Conservation (phyloP, 2,329 filamentous ascomycete genomes). For the Monilinia laxa region DNA sequence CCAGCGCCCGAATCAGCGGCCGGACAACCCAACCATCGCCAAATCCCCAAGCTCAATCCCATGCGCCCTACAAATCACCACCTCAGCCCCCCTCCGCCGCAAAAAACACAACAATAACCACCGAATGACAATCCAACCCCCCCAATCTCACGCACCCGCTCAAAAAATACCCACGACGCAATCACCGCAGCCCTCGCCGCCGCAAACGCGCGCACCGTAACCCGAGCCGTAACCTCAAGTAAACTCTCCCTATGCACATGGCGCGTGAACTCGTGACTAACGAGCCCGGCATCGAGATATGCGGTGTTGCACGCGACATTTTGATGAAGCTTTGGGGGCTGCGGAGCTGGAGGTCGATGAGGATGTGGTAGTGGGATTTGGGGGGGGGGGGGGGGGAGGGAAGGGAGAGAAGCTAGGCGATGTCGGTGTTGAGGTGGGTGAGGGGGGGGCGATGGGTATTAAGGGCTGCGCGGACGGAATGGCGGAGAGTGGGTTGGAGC, state of each 20-base stretch:
- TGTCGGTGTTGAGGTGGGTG: too few relatives aligned
- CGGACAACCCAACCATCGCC: slow-evolving; percentile 44
- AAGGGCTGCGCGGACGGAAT: too few relatives aligned
- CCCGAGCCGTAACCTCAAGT: too few relatives aligned
- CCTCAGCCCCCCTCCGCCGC: slow-evolving; percentile 46
- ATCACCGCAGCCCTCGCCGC: slow-evolving; percentile 57
- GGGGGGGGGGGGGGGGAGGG: too few relatives aligned
- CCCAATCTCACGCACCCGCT: slow-evolving; percentile 37
- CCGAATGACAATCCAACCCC: slow-evolving; percentile 54
- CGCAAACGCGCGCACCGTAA: slow-evolving; percentile 57
- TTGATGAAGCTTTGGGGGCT: too few relatives aligned
- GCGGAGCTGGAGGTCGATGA: too few relatives aligned
- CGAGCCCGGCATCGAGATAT: too few relatives aligned
- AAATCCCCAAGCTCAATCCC: slow-evolving; percentile 54
- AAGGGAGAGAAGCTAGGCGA: too few relatives aligned
- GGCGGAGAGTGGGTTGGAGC: too few relatives aligned
- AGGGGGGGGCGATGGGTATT: too few relatives aligned
- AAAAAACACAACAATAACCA: slow-evolving; percentile 58
- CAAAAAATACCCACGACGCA: slow-evolving; percentile 58
- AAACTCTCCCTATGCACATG: slow-evolving; percentile 61
- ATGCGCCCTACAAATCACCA: slow-evolving; percentile 64
- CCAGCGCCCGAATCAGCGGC: slow-evolving; percentile 53
- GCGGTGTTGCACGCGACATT: too few relatives aligned
- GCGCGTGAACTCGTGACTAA: slow-evolving; percentile 71
- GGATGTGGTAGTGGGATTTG: too few relatives aligned